Base-by-base conservation (phyloP, 495 filamentous ascomycete genomes). In the Bombardia bombarda region DNA sequence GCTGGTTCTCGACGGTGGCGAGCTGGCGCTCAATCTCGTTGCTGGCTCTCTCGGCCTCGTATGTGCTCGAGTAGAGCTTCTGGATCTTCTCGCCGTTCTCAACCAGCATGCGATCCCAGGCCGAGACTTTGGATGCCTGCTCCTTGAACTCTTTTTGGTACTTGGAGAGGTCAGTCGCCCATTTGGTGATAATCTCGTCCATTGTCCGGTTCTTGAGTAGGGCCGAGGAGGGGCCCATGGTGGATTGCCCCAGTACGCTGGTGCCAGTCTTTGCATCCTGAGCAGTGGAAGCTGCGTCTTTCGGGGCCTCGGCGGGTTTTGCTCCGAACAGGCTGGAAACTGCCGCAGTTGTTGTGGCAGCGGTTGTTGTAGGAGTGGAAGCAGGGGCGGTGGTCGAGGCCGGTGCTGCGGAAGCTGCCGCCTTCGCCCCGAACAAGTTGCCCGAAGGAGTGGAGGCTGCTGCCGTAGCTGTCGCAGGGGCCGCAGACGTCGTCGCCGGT, bases 171-270 rank as follows among this genome's bases (percentile, higher is more conserved):
- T 97, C 92, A 0, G 86, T 83, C 0, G 92, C 92, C 93, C 93
- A 99, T 14, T 87, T 79, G n/a, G 85, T 95, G 54, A 99, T 88
- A 51, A 99, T 97, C 60, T 99, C 93, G 55, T 97, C 92, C 90
- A 99, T 97, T 1, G 90, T 93, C 68, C 94, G 97, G 59, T 95
- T 94, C 69, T 93, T 95, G 17, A 99, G 69, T 52, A 87, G 77
- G 17, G 82, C 75, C n/a, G 89, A 86, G 2, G 78, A 58, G 6
- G 87, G 88, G 0, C 88, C 89, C 31, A 76, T 65, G 17, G 85
- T 90, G 1, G 87, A 90, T n/a, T 77, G n/a, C n/a, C n/a, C n/a
- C n/a, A n/a, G n/a, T n/a, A 69, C 52, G 10, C 56, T 54, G 10
- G 67, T 51, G 13, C 50, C 44, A 25, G 60, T 49, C 18, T 52